phyloP scores from a whole-genome alignment of 176 grass and related monocot genomes.

The Zoysia japonica region DNA sequence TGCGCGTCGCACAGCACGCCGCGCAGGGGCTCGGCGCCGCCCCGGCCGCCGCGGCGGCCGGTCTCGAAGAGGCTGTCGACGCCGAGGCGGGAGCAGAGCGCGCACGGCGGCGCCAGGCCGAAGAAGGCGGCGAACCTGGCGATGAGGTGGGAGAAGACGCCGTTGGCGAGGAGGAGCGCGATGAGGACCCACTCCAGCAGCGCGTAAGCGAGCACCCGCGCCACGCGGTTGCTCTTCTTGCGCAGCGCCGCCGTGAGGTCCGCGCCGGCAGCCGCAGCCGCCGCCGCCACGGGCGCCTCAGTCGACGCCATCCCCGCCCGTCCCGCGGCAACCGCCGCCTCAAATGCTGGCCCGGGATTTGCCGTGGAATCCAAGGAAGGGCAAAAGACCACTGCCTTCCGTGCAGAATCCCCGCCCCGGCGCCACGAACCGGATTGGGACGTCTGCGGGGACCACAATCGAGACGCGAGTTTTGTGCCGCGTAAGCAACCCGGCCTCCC shows the following conservation, averaged over 20 bases:
- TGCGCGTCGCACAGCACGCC: slow-evolving; percentile 74
- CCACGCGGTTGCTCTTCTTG: slow-evolving; percentile 53
- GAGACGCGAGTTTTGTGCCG: slow-evolving; percentile 25
- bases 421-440: background rate
- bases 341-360: slow-evolving; percentile 29
- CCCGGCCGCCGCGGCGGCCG: background rate
- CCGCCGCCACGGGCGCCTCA: slow-evolving; percentile 46
- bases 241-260: slow-evolving; percentile 46
- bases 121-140: slow-evolving; percentile 79
- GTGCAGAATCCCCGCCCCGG: background rate
- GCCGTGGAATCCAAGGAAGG: slow-evolving; percentile 52
- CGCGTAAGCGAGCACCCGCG: slow-evolving; percentile 66
- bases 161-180: slow-evolving; percentile 84
- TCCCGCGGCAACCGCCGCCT: background rate
- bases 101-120: slow-evolving; percentile 72
- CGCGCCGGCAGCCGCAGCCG: slow-evolving; percentile 4
- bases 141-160: slow-evolving; percentile 85
- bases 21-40: slow-evolving; percentile 38
- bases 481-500: slow-evolving; percentile 31
- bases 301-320: slow-evolving; percentile 10
- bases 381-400: background rate
- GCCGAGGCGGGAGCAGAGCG: slow-evolving; percentile 74
- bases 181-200: slow-evolving; percentile 97
- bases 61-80: slow-evolving; percentile 83
- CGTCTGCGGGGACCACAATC: background rate